Evolutionary conservation across 2,329 filamentous ascomycete genomes (phyloP).

Genomic region (Alternaria sp.): DNA sequence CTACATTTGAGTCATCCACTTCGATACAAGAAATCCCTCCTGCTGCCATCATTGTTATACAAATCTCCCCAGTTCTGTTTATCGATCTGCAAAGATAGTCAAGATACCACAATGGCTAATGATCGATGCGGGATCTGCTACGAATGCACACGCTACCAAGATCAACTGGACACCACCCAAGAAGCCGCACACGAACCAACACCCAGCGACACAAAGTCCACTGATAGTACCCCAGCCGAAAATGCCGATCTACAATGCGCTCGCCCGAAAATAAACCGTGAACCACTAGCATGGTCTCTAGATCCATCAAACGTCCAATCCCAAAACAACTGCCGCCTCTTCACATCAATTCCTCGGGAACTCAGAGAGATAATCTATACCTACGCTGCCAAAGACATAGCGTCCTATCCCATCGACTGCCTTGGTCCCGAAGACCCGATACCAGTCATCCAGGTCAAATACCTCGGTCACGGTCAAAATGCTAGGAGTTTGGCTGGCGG

Average conservation of each 20-base stretch:
- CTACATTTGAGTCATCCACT: not conserved
- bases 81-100: not conserved
- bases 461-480: not conserved
- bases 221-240: not conserved
- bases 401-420: conserved; percentile 6
- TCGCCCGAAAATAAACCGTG: not conserved
- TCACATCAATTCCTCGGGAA: conserved; percentile 19
- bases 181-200: not conserved
- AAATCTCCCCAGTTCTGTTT: not conserved
- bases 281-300: conserved; percentile 28
- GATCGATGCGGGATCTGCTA: not conserved
- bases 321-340: conserved; percentile 20
- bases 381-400: conserved; percentile 20
- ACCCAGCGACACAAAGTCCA: not conserved
- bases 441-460: not conserved
- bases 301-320: not conserved
- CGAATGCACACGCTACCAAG: not conserved
- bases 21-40: accelerated
- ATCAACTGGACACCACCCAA: not conserved
- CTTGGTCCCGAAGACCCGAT: not conserved
- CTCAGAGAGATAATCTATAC: conserved; percentile 24
- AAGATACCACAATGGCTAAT: not conserved
- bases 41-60: not conserved
- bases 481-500: not conserved
- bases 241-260: not conserved